Evolutionary conservation across 2,329 filamentous ascomycete species (phyloP).

Genomic region (Apiospora marii): DNA sequence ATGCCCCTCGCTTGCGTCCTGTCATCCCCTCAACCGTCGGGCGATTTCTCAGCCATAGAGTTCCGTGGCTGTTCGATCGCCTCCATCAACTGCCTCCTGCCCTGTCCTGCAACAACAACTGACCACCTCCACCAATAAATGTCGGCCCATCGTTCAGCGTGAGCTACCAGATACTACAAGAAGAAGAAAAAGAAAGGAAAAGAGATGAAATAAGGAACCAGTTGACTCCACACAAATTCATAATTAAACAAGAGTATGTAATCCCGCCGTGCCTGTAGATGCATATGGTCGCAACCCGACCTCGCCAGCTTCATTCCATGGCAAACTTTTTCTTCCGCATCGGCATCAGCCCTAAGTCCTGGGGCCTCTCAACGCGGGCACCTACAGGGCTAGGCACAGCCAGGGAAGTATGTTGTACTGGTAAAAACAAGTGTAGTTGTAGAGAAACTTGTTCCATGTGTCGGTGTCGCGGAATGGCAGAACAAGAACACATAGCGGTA

Average conservation of each 20-base stretch:
- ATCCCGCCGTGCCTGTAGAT: constrained; percentile 48
- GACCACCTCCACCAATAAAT: constrained; percentile 12
- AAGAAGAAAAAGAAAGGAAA: constrained; percentile 37
- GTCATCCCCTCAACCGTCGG: background rate
- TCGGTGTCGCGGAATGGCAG: constrained; percentile 23
- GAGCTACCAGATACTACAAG: constrained; percentile 32
- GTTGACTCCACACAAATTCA: constrained; percentile 44
- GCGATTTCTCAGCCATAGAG: background rate
- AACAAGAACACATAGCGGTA: constrained; percentile 16
- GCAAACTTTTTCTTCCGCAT: constrained; percentile 15
- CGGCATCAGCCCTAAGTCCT: constrained; percentile 1
- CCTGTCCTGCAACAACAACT: background rate
- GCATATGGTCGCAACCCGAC: constrained; percentile 31
- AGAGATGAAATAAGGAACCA: constrained; percentile 39
- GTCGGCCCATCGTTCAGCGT: constrained; percentile 32
- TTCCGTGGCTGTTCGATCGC: background rate
- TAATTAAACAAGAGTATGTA: constrained; percentile 63
- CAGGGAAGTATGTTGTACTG: constrained; percentile 12
- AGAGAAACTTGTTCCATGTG: constrained; percentile 21
- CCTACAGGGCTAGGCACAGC: constrained; percentile 8
- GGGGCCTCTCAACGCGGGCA: constrained; percentile 10
- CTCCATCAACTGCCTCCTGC: background rate
- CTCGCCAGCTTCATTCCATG: constrained; percentile 16
- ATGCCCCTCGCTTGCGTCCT: background rate
- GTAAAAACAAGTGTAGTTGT: constrained; percentile 25